A percentile compares a stretch with the other conserved stretches of the same genome.
Evolutionary conservation across 2,329 filamentous ascomycete genomes (phyloP).

Genomic region (Penicillium sclerotigenum): DNA sequence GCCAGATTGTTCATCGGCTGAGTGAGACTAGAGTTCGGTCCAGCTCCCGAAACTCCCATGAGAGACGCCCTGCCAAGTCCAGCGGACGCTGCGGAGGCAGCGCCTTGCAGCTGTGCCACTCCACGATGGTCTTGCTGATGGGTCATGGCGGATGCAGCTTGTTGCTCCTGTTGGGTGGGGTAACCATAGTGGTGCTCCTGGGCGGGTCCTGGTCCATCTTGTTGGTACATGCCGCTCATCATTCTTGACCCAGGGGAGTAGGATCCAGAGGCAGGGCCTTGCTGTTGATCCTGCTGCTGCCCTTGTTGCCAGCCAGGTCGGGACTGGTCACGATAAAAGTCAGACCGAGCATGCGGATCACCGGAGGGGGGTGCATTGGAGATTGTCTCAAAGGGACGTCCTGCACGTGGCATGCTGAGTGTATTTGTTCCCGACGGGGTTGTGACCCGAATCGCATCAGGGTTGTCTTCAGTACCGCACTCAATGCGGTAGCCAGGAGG

Average conservation of each 20-base stretch:
- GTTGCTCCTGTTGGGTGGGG: conserved; percentile 44
- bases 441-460: conserved; percentile 92
- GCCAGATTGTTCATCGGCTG: conserved; percentile 60
- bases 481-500: conserved; percentile 96
- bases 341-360: conserved; percentile 33
- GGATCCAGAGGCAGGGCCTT: conserved; percentile 32
- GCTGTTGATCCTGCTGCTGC: conserved; percentile 31
- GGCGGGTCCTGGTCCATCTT: conserved; percentile 35
- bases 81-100: conserved; percentile 59
- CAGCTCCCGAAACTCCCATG: conserved; percentile 47
- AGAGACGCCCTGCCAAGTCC: conserved; percentile 47
- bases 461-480: conserved; percentile 88
- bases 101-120: conserved; percentile 64
- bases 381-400: conserved; percentile 35
- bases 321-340: conserved; percentile 41
- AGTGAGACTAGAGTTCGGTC: conserved; percentile 45
- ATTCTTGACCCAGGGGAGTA: conserved; percentile 43
- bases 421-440: conserved; percentile 98
- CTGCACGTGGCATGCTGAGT: conserved; percentile 64
- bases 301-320: conserved; percentile 41
- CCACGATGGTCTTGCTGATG: conserved; percentile 65
- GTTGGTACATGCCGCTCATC: conserved; percentile 38
- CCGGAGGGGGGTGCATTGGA: conserved; percentile 33
- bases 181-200: conserved; percentile 46
- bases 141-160: conserved; percentile 47